These are phyloP conservation scores for Ceratocystis huliohia DNA, from an alignment of 2,329 filamentous ascomycete genomes.

Conservation along the genomic window DNA sequence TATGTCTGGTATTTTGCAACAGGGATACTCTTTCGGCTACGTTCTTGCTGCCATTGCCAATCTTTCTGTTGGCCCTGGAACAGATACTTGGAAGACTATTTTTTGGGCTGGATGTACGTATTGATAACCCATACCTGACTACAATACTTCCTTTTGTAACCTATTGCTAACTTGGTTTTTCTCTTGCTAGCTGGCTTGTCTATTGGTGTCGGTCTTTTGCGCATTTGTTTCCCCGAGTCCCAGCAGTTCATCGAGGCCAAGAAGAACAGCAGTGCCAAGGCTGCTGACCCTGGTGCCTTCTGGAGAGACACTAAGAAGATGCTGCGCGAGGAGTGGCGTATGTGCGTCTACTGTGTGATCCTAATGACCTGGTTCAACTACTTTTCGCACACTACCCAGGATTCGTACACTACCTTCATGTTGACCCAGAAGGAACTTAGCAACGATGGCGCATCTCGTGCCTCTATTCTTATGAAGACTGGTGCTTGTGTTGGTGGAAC, in stretches of 20 bases:
- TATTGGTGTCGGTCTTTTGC: slow-evolving; percentile 54
- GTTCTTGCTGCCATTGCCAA: slow-evolving; percentile 65
- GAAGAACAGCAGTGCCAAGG: slow-evolving; percentile 32
- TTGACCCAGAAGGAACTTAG: slow-evolving; percentile 55
- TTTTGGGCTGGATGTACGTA: slow-evolving; percentile 53
- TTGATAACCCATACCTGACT: slow-evolving; percentile 16
- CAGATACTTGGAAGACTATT: slow-evolving; percentile 58
- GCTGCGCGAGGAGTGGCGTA: slow-evolving; percentile 58
- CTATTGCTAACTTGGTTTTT: slow-evolving; percentile 9
- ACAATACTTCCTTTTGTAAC: neutral
- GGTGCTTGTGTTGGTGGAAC: slow-evolving; percentile 64
- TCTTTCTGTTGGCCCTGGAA: slow-evolving; percentile 53
- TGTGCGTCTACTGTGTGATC: slow-evolving; percentile 64
- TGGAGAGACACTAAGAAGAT: slow-evolving; percentile 57
- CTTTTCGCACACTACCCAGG: slow-evolving; percentile 69
- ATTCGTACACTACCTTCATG: slow-evolving; percentile 75
- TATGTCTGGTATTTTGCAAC: slow-evolving; percentile 64
- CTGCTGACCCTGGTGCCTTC: slow-evolving; percentile 35
- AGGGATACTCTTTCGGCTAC: slow-evolving; percentile 71
- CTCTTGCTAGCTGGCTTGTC: slow-evolving; percentile 44
- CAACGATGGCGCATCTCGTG: slow-evolving; percentile 52
- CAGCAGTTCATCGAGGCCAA: slow-evolving; percentile 62
- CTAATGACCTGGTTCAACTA: slow-evolving; percentile 68
- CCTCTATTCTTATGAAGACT: slow-evolving; percentile 69
- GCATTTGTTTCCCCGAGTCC: slow-evolving; percentile 59